Base-by-base conservation (phyloP, 1,284 basidiomycete species). In the Cryptococcus sp. region DNA sequence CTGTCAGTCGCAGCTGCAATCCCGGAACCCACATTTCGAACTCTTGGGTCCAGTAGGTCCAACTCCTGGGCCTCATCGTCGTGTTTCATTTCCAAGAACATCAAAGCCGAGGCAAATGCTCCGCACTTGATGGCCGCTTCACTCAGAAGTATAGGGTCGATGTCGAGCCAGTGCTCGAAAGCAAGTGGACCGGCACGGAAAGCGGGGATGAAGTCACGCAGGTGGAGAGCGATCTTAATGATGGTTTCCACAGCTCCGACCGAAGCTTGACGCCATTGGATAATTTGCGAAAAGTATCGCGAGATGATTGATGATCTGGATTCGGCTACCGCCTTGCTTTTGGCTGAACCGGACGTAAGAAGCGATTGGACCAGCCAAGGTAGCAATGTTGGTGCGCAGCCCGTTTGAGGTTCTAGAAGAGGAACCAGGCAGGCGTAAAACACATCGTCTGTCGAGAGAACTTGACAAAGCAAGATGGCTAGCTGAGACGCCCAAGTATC, bases 1-100 rank as follows among this genome's bases (percentile, higher is more conserved):
- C 3, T 41, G 10, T 19, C 44, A 75, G 18, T 2, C 14, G 2
- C 9, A 14, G 18, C 9, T 25, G 18, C 16, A 1, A 34, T 19
- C 2, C 28, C 21, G 7, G 11, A 4, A 50, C 64, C 52, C 47
- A 70, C 72, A 45, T 66, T 62, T 40, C 72, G 70, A 1, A 70
- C 57, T 4, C 57, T 50, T 0, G 52, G 19, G 36, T 68, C 59
- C 9, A 59, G 57, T 10, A 55, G 36, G 5, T 59, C 47, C 5
- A 59, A 39, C 1, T 40, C 40, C 1, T 45, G 24, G 18, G 59
- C 55, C 55, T 65, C 59, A 56, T 62, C 78, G 55, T 90, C 87
- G 10, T 78, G 75, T 0, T 83, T 84, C 16, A 96, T 79, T 64
- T 98, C 94, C 41, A 97, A 77, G 70, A 94, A 97, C 18, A 98